Percentiles rank a stretch among this genome's conserved stretches.
These are phyloP conservation scores for Trichocladium antarcticum DNA, from an alignment of 495 filamentous ascomycete genomes.

Conservation along the genomic window DNA sequence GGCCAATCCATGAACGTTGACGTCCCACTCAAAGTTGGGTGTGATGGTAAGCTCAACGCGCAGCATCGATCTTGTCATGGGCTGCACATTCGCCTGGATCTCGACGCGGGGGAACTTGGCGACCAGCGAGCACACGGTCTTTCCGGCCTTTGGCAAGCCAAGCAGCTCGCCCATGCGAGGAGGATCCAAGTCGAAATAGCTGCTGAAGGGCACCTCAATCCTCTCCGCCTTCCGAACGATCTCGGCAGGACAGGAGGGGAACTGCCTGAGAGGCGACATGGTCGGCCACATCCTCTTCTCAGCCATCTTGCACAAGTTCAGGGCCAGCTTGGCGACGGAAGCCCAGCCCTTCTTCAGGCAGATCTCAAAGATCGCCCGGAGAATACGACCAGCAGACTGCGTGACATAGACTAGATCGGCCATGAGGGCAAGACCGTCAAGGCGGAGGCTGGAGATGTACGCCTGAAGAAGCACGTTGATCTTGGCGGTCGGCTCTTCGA, in stretches of 20 bases:
- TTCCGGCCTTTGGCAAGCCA: slow-evolving; percentile 81
- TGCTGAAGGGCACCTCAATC: slow-evolving; percentile 87
- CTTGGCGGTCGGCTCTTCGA: slow-evolving; percentile 94
- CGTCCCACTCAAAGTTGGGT: slow-evolving; percentile 95
- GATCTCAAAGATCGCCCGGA: slow-evolving; percentile 94
- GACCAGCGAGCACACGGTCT: slow-evolving; percentile 71
- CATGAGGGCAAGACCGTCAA: slow-evolving; percentile 93
- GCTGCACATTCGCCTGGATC: slow-evolving; percentile 83
- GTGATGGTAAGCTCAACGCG: slow-evolving; percentile 85
- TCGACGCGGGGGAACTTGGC: slow-evolving; percentile 89
- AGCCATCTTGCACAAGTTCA: slow-evolving; percentile 97
- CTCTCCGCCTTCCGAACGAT: slow-evolving; percentile 85
- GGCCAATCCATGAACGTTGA: slow-evolving; percentile 69
- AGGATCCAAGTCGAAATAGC: slow-evolving; percentile 91
- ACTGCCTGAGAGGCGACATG: slow-evolving; percentile 91
- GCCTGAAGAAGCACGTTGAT: slow-evolving; percentile 98
- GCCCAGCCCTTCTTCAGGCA: slow-evolving; percentile 93
- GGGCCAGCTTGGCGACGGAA: slow-evolving; percentile 79
- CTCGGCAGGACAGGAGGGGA: slow-evolving; percentile 67
- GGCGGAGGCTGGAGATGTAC: slow-evolving; percentile 87
- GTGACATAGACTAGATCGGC: slow-evolving; percentile 98
- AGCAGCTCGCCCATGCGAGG: slow-evolving; percentile 95
- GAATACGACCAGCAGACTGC: slow-evolving; percentile 91
- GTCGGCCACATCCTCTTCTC: slow-evolving; percentile 99
- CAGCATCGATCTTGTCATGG: slow-evolving; percentile 93